Conservation (phyloP, 306 rosid genomes). For the Gastrolobium villosum region DNA sequence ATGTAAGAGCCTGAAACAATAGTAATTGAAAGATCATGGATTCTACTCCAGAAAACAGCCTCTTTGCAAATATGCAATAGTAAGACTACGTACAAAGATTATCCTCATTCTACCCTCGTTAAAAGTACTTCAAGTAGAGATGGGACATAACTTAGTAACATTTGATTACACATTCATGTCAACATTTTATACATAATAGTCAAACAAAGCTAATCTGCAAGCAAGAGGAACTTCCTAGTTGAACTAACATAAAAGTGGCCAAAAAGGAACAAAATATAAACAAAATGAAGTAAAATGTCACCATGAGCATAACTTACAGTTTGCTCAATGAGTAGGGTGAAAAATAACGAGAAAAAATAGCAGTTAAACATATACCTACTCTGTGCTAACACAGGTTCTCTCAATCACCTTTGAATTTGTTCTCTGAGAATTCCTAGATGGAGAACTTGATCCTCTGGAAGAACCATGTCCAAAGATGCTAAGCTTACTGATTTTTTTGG, state of each 20-base stretch:
- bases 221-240: slow-evolving; percentile 54
- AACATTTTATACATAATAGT: slow-evolving; percentile 41
- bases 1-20: no score
- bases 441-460: slow-evolving; percentile 92
- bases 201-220: slow-evolving; percentile 51
- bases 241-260: slow-evolving; percentile 57
- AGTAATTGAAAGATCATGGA: no score
- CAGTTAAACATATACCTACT: slow-evolving; percentile 60
- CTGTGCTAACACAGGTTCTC: slow-evolving; percentile 97
- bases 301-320: slow-evolving; percentile 62
- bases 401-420: slow-evolving; percentile 94
- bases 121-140: neutral
- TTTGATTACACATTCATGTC: slow-evolving; percentile 34
- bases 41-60: no score
- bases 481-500: slow-evolving; percentile 81
- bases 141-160: neutral
- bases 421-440: slow-evolving; percentile 88
- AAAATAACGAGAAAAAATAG: slow-evolving; percentile 18
- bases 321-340: slow-evolving; percentile 48
- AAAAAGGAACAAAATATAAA: slow-evolving; percentile 38
- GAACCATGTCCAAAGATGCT: slow-evolving; percentile 83
- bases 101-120: no score
- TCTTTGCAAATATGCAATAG: no score
- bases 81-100: no score
- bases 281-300: slow-evolving; percentile 46